phyloP scores from a whole-genome alignment of 2,329 filamentous ascomycete genomes.

The Ophiostoma tasmaniense region DNA sequence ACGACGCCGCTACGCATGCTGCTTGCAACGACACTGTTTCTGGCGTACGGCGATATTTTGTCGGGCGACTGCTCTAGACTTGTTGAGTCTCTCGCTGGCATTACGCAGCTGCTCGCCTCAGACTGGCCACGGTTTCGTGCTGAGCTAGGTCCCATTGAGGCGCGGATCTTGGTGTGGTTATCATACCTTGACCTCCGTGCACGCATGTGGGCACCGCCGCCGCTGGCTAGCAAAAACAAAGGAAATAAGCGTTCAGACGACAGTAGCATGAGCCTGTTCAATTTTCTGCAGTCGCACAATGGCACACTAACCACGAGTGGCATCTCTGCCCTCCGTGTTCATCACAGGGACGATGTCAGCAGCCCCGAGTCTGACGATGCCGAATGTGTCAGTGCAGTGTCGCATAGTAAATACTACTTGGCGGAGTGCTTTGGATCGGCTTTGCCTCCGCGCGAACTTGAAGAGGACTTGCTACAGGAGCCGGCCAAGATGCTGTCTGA shows the following conservation, averaged over 20 bases:
- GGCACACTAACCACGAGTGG: not conserved
- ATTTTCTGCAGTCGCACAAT: not conserved
- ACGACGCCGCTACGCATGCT: not conserved
- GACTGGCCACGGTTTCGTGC: not conserved
- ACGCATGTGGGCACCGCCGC: not conserved
- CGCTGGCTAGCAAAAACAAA: not conserved
- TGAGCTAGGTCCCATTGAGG: not conserved
- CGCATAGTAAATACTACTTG: not conserved
- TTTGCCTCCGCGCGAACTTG: slow-evolving; percentile 10
- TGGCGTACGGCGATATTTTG: not conserved
- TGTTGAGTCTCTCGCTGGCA: not conserved
- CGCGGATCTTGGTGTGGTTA: not conserved
- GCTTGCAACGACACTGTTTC: not conserved
- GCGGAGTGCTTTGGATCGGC: not conserved
- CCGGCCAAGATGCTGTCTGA: slow-evolving; percentile 17
- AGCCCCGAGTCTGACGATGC: not conserved
- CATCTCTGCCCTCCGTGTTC: not conserved
- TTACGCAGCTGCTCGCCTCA: not conserved
- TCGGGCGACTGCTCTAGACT: not conserved
- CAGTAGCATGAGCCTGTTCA: not conserved
- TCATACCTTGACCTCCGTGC: not conserved
- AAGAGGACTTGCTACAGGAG: slow-evolving; percentile 15
- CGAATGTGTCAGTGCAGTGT: not conserved
- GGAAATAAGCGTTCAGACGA: not conserved
- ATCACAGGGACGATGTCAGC: not conserved